These are phyloP conservation scores for Xylariaceae sp. DNA, from an alignment of 2,329 filamentous ascomycete genomes.

Conservation along the genomic window DNA sequence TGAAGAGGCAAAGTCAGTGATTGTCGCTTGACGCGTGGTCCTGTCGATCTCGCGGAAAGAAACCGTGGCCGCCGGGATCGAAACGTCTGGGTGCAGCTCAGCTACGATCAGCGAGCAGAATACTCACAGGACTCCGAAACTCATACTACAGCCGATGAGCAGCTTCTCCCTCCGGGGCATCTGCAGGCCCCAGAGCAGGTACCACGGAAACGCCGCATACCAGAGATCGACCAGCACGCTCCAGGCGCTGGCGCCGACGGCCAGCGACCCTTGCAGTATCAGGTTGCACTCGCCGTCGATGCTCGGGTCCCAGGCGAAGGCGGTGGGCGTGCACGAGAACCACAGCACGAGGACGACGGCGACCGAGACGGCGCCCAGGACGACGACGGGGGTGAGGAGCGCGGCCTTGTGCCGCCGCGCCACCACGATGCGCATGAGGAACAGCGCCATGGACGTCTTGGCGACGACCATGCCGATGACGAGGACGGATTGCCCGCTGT, in stretches of 20 bases:
- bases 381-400: constrained; percentile 29
- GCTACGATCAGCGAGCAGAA: too few species aligned
- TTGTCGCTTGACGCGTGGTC: too few species aligned
- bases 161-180: constrained; percentile 9
- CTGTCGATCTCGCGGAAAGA: too few species aligned
- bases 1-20: too few species aligned
- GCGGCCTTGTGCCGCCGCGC: constrained; percentile 29
- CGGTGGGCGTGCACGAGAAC: constrained; percentile 11
- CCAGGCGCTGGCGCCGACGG: constrained; percentile 4
- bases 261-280: constrained; percentile 4
- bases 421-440: constrained; percentile 33
- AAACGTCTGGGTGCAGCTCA: too few species aligned
- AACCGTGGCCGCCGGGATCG: too few species aligned
- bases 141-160: constrained; percentile 9
- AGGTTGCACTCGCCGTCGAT: constrained; percentile 9
- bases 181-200: constrained; percentile 7
- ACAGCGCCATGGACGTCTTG: constrained; percentile 35
- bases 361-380: constrained; percentile 1
- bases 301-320: constrained; percentile 12
- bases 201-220: constrained; percentile 11
- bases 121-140: constrained; percentile 16
- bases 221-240: constrained; percentile 12
- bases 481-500: constrained; percentile 32
- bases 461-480: constrained; percentile 35
- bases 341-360: constrained; percentile 6